Conservation (phyloP, 345 rosid species). For the Luvunga scandens region DNA sequence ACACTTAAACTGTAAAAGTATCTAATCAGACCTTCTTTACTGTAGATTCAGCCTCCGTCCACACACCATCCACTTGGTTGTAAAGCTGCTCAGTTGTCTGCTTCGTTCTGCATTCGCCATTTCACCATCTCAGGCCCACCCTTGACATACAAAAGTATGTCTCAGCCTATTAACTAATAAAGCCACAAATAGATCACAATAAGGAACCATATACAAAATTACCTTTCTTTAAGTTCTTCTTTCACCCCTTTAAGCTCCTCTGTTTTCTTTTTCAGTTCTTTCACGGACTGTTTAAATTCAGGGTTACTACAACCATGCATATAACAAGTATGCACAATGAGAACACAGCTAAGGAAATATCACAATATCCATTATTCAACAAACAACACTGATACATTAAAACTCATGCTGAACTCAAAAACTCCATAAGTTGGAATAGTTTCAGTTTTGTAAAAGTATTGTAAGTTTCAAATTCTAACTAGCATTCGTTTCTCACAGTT, state of each 20-base stretch:
- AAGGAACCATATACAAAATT: constrained; percentile 21
- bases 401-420: not conserved
- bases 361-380: not conserved
- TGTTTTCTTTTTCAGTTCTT: constrained; percentile 76
- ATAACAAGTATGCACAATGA: not conserved
- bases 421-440: not conserved
- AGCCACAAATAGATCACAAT: constrained; percentile 11
- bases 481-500: not conserved
- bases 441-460: not conserved
- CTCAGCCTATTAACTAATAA: constrained; percentile 54
- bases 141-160: constrained; percentile 56
- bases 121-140: constrained; percentile 71
- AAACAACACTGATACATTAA: not conserved
- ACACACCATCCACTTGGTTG: constrained; percentile 78
- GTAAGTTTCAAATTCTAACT: not conserved
- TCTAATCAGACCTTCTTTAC: constrained; percentile 68
- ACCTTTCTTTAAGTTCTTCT: constrained; percentile 79
- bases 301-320: constrained; percentile 49
- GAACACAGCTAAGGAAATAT: not conserved
- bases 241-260: constrained; percentile 64
- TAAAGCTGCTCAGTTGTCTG: constrained; percentile 86
- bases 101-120: constrained; percentile 85
- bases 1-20: not conserved
- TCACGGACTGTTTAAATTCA: constrained; percentile 70
- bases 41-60: constrained; percentile 89